Base-by-base conservation (phyloP, 768 basidiomycete genomes). In the Lactarius hatsudake region DNA sequence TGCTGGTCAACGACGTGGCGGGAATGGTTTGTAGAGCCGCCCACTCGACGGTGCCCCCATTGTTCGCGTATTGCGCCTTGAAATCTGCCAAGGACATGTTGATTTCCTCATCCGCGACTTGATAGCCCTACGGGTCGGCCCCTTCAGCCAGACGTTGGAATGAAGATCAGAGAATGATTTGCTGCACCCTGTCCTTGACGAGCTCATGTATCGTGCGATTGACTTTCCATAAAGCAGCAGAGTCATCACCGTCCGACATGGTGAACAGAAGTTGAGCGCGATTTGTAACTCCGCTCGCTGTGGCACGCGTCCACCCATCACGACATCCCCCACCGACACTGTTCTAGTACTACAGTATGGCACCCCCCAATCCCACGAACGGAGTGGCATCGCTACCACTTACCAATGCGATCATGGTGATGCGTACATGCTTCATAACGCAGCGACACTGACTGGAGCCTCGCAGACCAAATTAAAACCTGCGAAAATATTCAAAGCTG, bases 181-280 rank as follows among this genome's bases (percentile, higher is more conserved):
- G 75, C 84, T 79, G 67, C 69, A 98, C 97, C 82, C 97, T 87
- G 77, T 99, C 96, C 76, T 88, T 87, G 69, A 96, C 93, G 61
- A 99, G 87, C 79, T 99, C 96, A 76, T 98, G 96, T 53, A 98
- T 90, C 59, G 97, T 98, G 73, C 93, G 81, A 78, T 94, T 94
- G 69, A 98, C 95, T 74, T 96, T 91, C 94, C 95, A 98, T 74
- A 98, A 83, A 74, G 88, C 88, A 66, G 95, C 90, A 68, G 88
- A 85, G 77, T 93, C 91, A 79, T 93, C 90, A 73, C 79, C 78
- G 72, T 91, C 89, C 70, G 82, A 80, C 88, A 91, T 90, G 72
- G 78, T 74, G 74, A 72, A 57, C 55, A 63, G 61, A 65, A 70
- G 67, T 63, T 73, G 72, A 62, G 58, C 55, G 57, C 34, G 74